A percentile compares a stretch with the other conserved stretches of the same genome.
phyloP scores from a whole-genome alignment of 257 asterid species.

The Jacaranda mimosifolia region DNA sequence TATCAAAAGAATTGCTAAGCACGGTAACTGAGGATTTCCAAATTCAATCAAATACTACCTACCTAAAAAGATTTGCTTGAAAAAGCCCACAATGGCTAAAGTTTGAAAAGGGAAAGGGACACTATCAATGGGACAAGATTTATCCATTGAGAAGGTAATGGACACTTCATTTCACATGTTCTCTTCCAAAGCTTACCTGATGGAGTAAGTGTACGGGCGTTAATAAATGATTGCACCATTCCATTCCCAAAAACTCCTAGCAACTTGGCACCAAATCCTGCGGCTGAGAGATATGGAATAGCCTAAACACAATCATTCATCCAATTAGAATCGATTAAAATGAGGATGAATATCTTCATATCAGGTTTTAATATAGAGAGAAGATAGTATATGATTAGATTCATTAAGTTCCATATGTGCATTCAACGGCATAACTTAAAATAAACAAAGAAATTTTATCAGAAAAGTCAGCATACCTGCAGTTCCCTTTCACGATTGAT shows the following conservation, averaged over 20 bases:
- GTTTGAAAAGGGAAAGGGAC: neutral
- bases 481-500: constrained; percentile 89
- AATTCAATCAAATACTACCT: neutral
- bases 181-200: constrained; percentile 57
- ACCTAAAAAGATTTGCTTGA: constrained; percentile 14
- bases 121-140: constrained; percentile 14
- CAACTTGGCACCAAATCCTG: constrained; percentile 99
- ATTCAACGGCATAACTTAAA: neutral
- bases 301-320: constrained; percentile 61
- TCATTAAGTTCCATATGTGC: constrained; percentile 8
- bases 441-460: constrained; percentile 20
- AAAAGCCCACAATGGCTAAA: constrained; percentile 29
- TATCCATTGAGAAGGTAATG: constrained; percentile 16
- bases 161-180: constrained; percentile 24
- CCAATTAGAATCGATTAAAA: constrained; percentile 19
- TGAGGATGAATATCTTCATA: constrained; percentile 10
- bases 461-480: constrained; percentile 57
- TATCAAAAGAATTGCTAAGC: neutral
- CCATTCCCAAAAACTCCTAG: constrained; percentile 97
- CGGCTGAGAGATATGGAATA: constrained; percentile 90
- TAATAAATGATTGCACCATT: constrained; percentile 96
- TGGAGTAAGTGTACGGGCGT: constrained; percentile 89
- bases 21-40: neutral
- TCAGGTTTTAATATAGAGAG: constrained; percentile 20
- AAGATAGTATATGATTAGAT: constrained; percentile 11